Base-by-base conservation (phyloP, 441 rosid species). In the Geranium incanum region DNA sequence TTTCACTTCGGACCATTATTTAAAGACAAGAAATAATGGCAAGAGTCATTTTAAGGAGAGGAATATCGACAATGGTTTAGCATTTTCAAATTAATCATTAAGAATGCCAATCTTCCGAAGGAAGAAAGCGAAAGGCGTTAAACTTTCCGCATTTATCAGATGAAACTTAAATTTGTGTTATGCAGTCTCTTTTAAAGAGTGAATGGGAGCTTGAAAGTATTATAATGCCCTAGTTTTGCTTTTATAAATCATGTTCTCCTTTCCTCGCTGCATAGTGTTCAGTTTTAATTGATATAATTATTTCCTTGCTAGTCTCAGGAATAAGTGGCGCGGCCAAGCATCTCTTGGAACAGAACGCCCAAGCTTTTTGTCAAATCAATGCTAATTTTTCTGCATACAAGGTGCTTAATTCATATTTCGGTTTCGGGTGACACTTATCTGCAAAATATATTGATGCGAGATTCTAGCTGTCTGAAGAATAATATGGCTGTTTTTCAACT, bases 271-370 rank as follows among this genome's bases (percentile, higher is more conserved):
- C 15, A 62, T 41, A 5, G 55, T 6, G 5, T 71, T 38, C 36
- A 72, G 50, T 16, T 71, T 19, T 65, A 15, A 28, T 71, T 65
- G 21, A 70, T 65, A 11, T 74, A 69, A 70, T 74, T 67, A 62
- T 71, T 76, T 79, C 21, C n/a, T 18, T 72, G 65, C 38, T 78
- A 75, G 79, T 76, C 66, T 72, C 88, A 90, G 98, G 90, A 78
- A 75, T 86, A 72, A 84, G 85, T 72, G 84, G 88, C 21, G 74
- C 81, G 68, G 73, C 86, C 55, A 76, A 82, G 78, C 86, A 80
- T 79, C 90, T 87, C 36, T 81, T 95, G 82, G 91, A 89, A 73
- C 91, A 91, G 80, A 95, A 91, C 79, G 78, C 76, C 71, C 85
- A 83, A 80, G 86, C 89, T 59, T 83, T 95, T 79, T 78, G 75